These are phyloP conservation scores for Eimeria maxima DNA, from an alignment of 169 alveolate species.

Conservation along the genomic window DNA sequence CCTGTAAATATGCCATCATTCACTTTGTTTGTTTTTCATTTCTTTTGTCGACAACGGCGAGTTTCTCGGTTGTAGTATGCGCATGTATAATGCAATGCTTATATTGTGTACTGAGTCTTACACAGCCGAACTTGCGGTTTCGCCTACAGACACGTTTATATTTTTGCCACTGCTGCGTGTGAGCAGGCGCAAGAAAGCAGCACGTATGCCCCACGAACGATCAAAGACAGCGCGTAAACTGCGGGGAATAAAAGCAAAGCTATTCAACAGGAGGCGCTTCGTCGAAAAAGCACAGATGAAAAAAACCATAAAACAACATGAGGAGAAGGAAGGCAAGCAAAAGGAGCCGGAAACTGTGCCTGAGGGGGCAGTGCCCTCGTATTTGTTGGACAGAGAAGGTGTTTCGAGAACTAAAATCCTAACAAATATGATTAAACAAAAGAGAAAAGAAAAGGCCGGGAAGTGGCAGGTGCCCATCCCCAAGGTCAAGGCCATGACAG, in stretches of 20 bases:
- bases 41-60: background rate
- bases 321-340: constrained; percentile 96
- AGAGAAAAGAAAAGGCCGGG: constrained; percentile 99
- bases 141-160: background rate
- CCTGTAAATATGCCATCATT: background rate
- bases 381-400: constrained; percentile 99
- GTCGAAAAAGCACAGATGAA: constrained; percentile 99
- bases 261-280: constrained; percentile 97
- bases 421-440: constrained; percentile 99
- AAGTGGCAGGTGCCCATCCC: constrained; percentile 99
- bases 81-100: too few relatives aligned
- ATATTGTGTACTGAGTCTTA: background rate
- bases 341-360: constrained; percentile 90
- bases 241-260: constrained; percentile 98
- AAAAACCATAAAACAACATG: constrained; percentile 94
- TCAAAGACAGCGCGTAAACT: constrained; percentile 97
- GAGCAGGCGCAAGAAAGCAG: constrained; percentile 95
- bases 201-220: constrained; percentile 96
- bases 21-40: background rate
- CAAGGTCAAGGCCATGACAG: constrained; percentile 96
- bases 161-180: background rate
- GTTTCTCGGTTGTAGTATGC: background rate
- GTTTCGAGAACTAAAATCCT: constrained; percentile 96
- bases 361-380: constrained; percentile 99
- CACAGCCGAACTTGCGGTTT: background rate